Evolutionary conservation across 805 yeast species (phyloP).

Genomic region (Schizosaccharomyces osmophilus): DNA sequence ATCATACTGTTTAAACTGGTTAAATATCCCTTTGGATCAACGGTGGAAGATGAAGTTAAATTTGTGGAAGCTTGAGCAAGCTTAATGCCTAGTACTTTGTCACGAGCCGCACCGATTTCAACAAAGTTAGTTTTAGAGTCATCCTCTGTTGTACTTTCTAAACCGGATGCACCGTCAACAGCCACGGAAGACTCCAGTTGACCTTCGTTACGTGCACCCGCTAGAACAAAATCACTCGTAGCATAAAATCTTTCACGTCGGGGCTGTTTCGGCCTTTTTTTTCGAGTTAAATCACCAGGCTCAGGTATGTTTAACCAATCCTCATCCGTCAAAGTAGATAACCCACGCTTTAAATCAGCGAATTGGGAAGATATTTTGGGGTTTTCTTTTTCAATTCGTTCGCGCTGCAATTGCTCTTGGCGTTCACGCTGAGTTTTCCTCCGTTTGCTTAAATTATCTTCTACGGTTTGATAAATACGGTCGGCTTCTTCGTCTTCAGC

Average conservation of each 20-base stretch:
- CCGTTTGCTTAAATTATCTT: constrained; percentile 20
- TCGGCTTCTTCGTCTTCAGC: constrained; percentile 64
- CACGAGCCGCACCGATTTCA: constrained; percentile 39
- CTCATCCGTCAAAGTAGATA: constrained; percentile 32
- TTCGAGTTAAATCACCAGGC: constrained; percentile 67
- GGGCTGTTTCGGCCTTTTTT: constrained; percentile 35
- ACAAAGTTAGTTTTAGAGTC: constrained; percentile 21
- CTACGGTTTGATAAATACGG: constrained; percentile 39
- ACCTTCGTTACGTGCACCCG: constrained; percentile 14
- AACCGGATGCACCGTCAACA: constrained; percentile 6
- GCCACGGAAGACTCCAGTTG: constrained; percentile 15
- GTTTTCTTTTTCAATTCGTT: constrained; percentile 10
- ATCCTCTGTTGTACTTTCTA: constrained; percentile 7
- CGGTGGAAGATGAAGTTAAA: constrained; percentile 9
- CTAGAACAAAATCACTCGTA: constrained; percentile 47
- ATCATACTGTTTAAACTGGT: constrained; percentile 15
- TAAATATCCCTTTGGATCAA: constrained; percentile 21
- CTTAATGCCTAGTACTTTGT: constrained; percentile 29
- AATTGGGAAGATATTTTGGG: constrained; percentile 29
- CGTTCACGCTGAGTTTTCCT: constrained; percentile 10
- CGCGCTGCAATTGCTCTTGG: constrained; percentile 10
- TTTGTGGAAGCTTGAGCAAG: constrained; percentile 19
- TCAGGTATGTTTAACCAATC: constrained; percentile 75
- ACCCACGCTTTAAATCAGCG: constrained; percentile 38
- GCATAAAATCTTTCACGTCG: constrained; percentile 50